Evolutionary conservation across 129 eudicot genomes (phyloP), one percentile per base, ranked within the genome.

Genomic region (Chrysanthemum lavandulifolium): DNA sequence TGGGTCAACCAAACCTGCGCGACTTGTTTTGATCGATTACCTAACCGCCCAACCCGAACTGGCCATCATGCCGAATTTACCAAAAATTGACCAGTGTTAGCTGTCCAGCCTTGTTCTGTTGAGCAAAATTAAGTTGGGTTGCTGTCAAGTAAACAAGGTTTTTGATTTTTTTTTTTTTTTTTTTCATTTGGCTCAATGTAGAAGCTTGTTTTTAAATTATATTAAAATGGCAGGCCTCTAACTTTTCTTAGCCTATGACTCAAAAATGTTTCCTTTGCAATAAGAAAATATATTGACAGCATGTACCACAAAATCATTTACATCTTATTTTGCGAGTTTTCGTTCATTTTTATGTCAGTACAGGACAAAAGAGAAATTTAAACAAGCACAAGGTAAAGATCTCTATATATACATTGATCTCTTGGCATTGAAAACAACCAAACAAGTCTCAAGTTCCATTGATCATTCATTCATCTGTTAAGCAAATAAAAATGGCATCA

Each of bases 391-490:
- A 2, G 53, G 61, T 1, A 10, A 12, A 49, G 21, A 53, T 23
- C 19, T 57, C 55, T 40, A n/a, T 16, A 27, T 61, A 60, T n/a
- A 40, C 60, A 47, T n/a, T 25, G 25, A 76, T 56, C 13, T 21
- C 29, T 69, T 76, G 54, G 40, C 62, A 56, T 43, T 58, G 58
- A 75, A 10, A 49, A 56, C 61, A 54, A 67, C 21, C 53, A 76
- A 67, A 66, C 65, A 48, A 65, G 10, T 45, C 18, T 43, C 58
- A 21, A 6, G 1, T 25, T 56, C 47, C 79, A 40, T 40, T 40
- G 10, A 40, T 40, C 47, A 40, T 40, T 40, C 47, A 40, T 40
- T 40, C 47, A 40, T 40, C 7, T 40, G 47, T 40, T 40, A 40
- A 40, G 10, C 10, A 40, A 40, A 1, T 6, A 65, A 75, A 29